Evolutionary conservation across 306 rosid species (phyloP).

Genomic region (Fragaria nilgerrensis): DNA sequence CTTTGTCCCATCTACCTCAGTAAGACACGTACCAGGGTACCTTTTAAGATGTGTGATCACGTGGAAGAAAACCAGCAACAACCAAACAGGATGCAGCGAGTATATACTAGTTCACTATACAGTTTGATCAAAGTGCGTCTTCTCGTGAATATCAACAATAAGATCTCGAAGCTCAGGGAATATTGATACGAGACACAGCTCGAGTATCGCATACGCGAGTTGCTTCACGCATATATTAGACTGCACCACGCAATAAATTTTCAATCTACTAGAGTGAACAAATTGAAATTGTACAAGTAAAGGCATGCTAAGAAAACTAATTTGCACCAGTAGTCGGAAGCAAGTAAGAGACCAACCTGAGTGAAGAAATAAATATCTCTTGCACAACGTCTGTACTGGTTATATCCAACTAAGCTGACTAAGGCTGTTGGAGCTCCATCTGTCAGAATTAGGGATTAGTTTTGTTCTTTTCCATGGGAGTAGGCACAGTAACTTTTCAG

Average conservation of each 20-base stretch:
- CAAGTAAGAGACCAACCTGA: constrained; percentile 55
- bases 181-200: constrained; percentile 60
- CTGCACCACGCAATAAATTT: constrained; percentile 33
- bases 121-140: constrained; percentile 40
- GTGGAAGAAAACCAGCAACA: constrained; percentile 28
- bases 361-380: constrained; percentile 87
- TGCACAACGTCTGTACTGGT: constrained; percentile 87
- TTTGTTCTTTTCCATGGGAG: neutral
- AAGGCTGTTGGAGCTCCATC: constrained; percentile 91
- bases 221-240: constrained; percentile 83
- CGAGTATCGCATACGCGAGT: constrained; percentile 76
- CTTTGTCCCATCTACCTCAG: constrained; percentile 9
- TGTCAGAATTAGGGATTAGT: constrained; percentile 33
- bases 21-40: constrained; percentile 4
- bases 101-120: constrained; percentile 31
- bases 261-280: constrained; percentile 23
- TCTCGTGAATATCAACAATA: constrained; percentile 57
- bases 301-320: constrained; percentile 2
- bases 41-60: constrained; percentile 21
- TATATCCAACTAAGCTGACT: constrained; percentile 83
- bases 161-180: constrained; percentile 84
- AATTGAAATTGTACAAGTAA: constrained; percentile 1
- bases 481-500: neutral
- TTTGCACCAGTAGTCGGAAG: constrained; percentile 14
- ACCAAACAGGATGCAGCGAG: constrained; percentile 6